Conservation (phyloP, 495 filamentous ascomycete genomes). For the Tetracladium setigerum region DNA sequence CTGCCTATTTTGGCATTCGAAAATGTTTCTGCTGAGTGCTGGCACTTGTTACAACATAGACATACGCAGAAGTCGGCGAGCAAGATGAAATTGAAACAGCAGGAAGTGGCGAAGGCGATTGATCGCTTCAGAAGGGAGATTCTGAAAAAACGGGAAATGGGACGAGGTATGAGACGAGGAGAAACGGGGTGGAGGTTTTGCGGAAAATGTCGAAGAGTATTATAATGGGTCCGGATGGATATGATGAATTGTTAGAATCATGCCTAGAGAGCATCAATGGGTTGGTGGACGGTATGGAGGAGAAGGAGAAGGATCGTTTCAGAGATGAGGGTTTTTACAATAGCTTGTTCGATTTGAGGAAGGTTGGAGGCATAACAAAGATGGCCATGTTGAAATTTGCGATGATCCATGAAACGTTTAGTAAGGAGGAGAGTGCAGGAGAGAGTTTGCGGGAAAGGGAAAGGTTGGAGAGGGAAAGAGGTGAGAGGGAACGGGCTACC, state of each 20-base stretch:
- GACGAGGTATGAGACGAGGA: conserved; percentile 11
- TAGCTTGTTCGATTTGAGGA: conserved; percentile 4
- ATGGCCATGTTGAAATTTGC: no score
- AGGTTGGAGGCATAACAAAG: not conserved
- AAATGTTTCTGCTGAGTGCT: no score
- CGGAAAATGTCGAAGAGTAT: conserved; percentile 11
- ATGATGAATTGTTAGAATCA: conserved; percentile 2
- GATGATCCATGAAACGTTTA: no score
- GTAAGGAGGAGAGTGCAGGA: no score
- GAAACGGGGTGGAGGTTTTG: conserved; percentile 10
- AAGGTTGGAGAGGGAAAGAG: no score
- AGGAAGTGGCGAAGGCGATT: not conserved
- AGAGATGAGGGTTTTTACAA: conserved; percentile 14
- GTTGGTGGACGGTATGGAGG: conserved; percentile 5
- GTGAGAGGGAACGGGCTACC: no score
- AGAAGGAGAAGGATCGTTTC: conserved; percentile 3
- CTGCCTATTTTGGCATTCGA: no score
- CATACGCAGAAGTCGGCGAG: no score
- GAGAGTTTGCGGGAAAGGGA: no score
- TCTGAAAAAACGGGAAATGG: conserved; percentile 2
- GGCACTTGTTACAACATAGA: no score
- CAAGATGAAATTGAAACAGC: no score
- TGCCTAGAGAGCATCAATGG: conserved; percentile 9
- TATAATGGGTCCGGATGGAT: conserved; percentile 5
- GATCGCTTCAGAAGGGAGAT: not conserved